These are phyloP conservation scores for Truncatella angustata DNA, from an alignment of 2,329 filamentous ascomycete species.

Conservation along the genomic window DNA sequence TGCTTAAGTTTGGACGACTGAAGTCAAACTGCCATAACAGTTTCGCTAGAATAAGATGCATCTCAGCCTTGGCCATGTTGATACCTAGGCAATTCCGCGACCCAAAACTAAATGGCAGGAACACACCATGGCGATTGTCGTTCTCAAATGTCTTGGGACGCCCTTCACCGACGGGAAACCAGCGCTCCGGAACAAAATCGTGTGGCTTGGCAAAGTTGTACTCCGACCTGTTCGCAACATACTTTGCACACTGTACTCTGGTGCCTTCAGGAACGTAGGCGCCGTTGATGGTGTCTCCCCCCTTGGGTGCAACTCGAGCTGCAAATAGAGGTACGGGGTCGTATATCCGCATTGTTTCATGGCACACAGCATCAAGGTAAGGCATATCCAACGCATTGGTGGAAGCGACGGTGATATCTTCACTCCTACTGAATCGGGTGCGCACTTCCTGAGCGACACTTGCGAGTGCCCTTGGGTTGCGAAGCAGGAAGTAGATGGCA, in stretches of 20 bases:
- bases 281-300: conserved; percentile 10
- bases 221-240: conserved; percentile 5
- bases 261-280: conserved; percentile 14
- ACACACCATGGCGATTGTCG: background rate
- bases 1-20: conserved; percentile 12
- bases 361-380: conserved; percentile 13
- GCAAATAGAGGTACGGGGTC: conserved; percentile 12
- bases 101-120: conserved; percentile 15
- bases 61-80: conserved; percentile 31
- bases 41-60: conserved; percentile 33
- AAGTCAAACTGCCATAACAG: conserved; percentile 34
- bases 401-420: conserved; percentile 14
- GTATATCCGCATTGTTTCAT: conserved; percentile 15
- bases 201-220: conserved; percentile 12
- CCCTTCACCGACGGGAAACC: conserved; percentile 17
- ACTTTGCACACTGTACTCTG: conserved; percentile 10
- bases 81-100: conserved; percentile 15
- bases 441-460: conserved; percentile 22
- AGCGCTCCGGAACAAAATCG: conserved; percentile 18
- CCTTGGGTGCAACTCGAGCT: conserved; percentile 7
- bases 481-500: conserved; percentile 25
- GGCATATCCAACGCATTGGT: conserved; percentile 13
- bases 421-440: conserved; percentile 15
- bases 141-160: background rate
- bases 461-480: conserved; percentile 20